phyloP scores from a whole-genome alignment of 352 stramenopile genomes.

The Phytophthora fragariae region DNA sequence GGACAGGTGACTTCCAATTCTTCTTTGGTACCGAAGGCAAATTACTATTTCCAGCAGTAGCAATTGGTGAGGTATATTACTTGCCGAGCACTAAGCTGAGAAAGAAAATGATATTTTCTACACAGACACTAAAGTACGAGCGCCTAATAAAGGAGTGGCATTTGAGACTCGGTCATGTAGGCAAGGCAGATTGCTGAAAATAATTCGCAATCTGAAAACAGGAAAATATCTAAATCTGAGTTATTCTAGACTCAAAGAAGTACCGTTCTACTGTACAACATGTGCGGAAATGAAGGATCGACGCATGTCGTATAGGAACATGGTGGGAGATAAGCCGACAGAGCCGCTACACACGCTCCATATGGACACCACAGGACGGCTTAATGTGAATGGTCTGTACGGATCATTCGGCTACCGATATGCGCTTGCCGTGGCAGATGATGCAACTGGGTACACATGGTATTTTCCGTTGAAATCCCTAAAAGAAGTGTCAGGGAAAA shows the following conservation, averaged over 20 bases:
- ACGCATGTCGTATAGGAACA: not conserved
- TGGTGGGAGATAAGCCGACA: not conserved
- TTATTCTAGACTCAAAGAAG: not conserved
- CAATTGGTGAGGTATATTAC: not conserved
- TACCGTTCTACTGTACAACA: not conserved
- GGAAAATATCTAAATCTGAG: not conserved
- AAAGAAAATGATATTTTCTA: not conserved
- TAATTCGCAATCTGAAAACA: not conserved
- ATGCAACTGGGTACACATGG: not conserved
- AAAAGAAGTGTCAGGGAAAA: not conserved
- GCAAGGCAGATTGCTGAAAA: not conserved
- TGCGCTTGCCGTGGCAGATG: not conserved
- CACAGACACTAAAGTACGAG: not conserved
- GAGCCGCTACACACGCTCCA: not conserved
- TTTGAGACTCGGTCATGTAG: not conserved
- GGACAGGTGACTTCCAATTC: not conserved
- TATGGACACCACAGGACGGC: not conserved
- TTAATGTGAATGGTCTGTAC: not conserved
- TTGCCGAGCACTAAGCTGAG: not conserved
- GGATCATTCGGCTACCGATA: not conserved
- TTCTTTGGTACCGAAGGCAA: not conserved
- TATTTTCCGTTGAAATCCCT: not conserved
- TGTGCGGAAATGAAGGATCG: not conserved
- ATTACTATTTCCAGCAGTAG: not conserved
- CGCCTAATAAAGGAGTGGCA: not conserved